These are phyloP conservation scores for Saksenaea oblongispora DNA, from an alignment of 371 early-diverging fungal species.

Conservation along the genomic window DNA sequence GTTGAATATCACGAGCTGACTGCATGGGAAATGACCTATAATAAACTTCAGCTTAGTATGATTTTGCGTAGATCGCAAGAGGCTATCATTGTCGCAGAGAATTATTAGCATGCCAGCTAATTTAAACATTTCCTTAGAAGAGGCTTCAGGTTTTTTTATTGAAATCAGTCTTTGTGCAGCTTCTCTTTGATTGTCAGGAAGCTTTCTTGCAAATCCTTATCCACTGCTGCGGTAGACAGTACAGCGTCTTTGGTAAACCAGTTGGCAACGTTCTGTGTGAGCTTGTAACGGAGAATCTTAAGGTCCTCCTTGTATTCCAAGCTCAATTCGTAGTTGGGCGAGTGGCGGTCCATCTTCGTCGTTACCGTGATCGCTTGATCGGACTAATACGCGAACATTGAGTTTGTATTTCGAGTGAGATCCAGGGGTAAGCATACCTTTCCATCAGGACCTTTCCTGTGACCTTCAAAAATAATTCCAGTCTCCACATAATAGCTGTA, in stretches of 20 bases:
- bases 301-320: constrained; percentile 23
- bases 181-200: constrained; percentile 14
- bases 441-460: constrained; percentile 20
- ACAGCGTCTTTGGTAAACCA: constrained; percentile 42
- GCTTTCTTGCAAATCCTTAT: constrained; percentile 27
- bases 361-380: constrained; percentile 23
- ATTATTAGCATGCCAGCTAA: too few relatives aligned
- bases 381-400: constrained; percentile 8
- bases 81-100: too few relatives aligned
- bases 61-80: too few relatives aligned
- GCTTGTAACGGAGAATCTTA: constrained; percentile 11
- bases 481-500: constrained; percentile 37
- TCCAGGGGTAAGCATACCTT: constrained; percentile 14
- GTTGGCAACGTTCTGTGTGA: constrained; percentile 25
- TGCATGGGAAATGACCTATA: too few relatives aligned
- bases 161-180: constrained; percentile 23
- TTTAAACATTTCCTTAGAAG: too few relatives aligned
- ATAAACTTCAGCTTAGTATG: too few relatives aligned
- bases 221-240: constrained; percentile 19
- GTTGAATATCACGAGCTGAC: too few relatives aligned
- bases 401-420: background rate
- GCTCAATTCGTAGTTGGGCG: constrained; percentile 26
- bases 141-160: too few relatives aligned
- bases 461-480: constrained; percentile 39
- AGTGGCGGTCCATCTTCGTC: constrained; percentile 24